Conservation (phyloP, 805 yeast genomes). For the Tetrapisispora namnaoensis region DNA sequence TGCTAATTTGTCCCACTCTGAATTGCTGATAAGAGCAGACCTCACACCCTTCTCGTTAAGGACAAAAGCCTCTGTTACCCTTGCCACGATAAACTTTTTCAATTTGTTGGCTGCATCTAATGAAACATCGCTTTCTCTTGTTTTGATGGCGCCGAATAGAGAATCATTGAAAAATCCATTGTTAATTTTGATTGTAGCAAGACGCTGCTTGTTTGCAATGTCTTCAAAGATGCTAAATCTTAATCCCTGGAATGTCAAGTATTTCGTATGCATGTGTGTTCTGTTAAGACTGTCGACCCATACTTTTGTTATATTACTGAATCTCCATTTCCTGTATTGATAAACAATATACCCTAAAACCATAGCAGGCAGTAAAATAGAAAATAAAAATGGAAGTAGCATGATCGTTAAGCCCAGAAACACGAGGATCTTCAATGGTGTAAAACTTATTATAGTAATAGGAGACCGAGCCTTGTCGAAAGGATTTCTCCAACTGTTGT, state of each 20-base stretch:
- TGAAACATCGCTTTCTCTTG: neutral
- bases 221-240: no score
- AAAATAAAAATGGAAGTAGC: conserved; percentile 10
- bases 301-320: conserved; percentile 7
- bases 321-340: conserved; percentile 21
- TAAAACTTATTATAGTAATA: conserved; percentile 7
- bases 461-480: neutral
- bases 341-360: conserved; percentile 12
- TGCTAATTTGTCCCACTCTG: conserved; percentile 8
- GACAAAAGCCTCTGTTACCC: conserved; percentile 18
- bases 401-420: conserved; percentile 7
- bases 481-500: neutral
- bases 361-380: conserved; percentile 18
- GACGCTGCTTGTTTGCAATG: no score
- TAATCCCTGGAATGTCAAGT: conserved; percentile 10
- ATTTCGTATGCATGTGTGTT: conserved; percentile 10
- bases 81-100: conserved; percentile 8
- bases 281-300: conserved; percentile 6
- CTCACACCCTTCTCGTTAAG: conserved; percentile 17
- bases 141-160: no score
- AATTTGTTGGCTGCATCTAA: conserved; percentile 4
- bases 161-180: no score
- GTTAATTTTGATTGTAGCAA: no score
- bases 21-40: conserved; percentile 11
- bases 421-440: conserved; percentile 9